Evolutionary conservation across 2,329 filamentous ascomycete genomes (phyloP), one percentile per base, ranked within the genome.

Genomic region (Didymella exigua): DNA sequence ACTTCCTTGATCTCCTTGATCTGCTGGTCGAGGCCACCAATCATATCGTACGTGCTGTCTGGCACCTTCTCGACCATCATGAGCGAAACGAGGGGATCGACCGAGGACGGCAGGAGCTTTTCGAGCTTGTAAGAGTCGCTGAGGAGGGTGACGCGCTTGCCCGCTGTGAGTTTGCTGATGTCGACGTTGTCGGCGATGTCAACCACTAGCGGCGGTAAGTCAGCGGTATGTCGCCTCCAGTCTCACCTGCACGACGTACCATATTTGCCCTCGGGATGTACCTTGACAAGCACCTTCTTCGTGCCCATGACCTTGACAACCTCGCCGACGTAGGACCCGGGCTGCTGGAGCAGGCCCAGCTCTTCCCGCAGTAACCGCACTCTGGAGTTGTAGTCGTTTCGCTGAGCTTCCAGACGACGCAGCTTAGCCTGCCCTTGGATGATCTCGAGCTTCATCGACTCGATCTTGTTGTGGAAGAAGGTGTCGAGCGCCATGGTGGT

Each of bases 1-100:
- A 99, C 95, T 79, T 99, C 95, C 81, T 99, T 99, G 83, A 99
- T 99, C 76, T 99, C 95, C 81, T 99, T 98, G 82, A 99, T 98
- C 76, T 99, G 95, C 77, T 99, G 93, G 75, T 99, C 95, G 59
- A 99, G 82, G 65, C 95, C 95, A 79, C 95, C 95, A 76, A 99
- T 99, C 95, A 99, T 99, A 80, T 99, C 95, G 82, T 99, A 99
- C 75, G 95, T 99, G 81, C 92, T 97, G 82, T 99, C 95, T 14
- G 95, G 95, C 14, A 99, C 95, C 84, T 99, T 99, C 76, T 99
- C 95, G 47, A 99, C 95, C 95, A 99, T 99, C 95, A 99, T 99
- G 75, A 99, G 90, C 30, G 95, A 99, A 53, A 99, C 95, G 54
- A 99, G 89, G 31, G 95, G 95, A 74, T 99, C 95, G 73, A 99